Evolutionary conservation across 116 monocot species (phyloP), one percentile per base, ranked within the genome.

Genomic region (Thalassia testudinum): DNA sequence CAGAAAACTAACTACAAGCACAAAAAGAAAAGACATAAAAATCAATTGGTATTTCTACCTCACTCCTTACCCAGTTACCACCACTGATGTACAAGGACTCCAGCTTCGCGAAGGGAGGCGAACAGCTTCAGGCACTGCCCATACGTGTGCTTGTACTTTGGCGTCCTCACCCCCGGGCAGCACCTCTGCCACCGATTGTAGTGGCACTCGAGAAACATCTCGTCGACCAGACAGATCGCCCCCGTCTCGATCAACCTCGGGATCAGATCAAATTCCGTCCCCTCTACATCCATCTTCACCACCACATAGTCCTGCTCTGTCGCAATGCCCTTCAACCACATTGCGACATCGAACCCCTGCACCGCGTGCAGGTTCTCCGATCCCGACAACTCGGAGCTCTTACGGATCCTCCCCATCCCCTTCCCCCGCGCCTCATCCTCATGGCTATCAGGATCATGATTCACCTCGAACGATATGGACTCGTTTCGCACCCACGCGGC

Each of bases 401-500:
- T 40, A 14, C 40, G 7, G 40, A 14, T 40, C 40, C 14, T 40
- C 40, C 7, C 40, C 14, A 40, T 14, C 14, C 40, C 40, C 40
- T 40, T 14, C 40, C 14, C 40, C 7, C 14, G 40, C 7, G 11
- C 40, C 40, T 40, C 40, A 7, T 40, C 40, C 40, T 40, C 40
- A 14, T 14, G 11, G 40, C 40, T 14, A 14, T 14, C 11, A 7
- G 73, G 71, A 24, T 77, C 57, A 52, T 57, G 73, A 37, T 74
- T 88, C 26, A 95, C 66, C 72, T 85, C 88, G 47, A 95, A 95
- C 1, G 69, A 67, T 27, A 95, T 66, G 1, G 88, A 72, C 60
- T 95, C 95, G 19, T 95, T 95, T 7, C 85, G 64, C 27, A 95
- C 70, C 88, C 88, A 95, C 24, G 95, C 95, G 0, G 95, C 95